Conservation (phyloP, 2,329 filamentous ascomycete genomes). For the Fusarium duplospermum region DNA sequence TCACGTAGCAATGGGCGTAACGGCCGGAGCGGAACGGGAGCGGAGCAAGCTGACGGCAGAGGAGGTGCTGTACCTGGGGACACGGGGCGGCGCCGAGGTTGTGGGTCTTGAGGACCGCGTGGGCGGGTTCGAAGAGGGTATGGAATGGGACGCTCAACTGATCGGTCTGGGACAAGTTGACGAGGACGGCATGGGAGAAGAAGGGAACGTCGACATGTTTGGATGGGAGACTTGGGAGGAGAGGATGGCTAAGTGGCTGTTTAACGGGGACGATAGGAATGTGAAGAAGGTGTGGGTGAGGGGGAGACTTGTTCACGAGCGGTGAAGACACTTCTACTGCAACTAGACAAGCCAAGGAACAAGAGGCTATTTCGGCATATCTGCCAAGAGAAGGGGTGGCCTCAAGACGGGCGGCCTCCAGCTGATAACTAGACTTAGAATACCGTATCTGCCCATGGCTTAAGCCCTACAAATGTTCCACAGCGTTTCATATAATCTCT, state of each 20-base stretch:
- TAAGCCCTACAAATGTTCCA: background rate
- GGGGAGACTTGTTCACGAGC: slow-evolving; percentile 79
- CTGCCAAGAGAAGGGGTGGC: background rate
- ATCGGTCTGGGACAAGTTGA: slow-evolving; percentile 70
- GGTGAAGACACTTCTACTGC: background rate
- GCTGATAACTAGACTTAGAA: background rate
- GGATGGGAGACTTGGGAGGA: slow-evolving; percentile 93
- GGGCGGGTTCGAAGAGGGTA: slow-evolving; percentile 86
- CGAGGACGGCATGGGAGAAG: slow-evolving; percentile 56
- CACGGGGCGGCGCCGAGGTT: slow-evolving; percentile 85
- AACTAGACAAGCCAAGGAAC: background rate
- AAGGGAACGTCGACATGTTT: slow-evolving; percentile 85
- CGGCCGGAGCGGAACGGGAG: slow-evolving; percentile 51
- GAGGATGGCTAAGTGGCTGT: slow-evolving; percentile 92
- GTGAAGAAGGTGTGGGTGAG: slow-evolving; percentile 89
- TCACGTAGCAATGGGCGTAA: slow-evolving; percentile 69
- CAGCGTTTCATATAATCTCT: background rate
- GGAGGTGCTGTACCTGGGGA: slow-evolving; percentile 88
- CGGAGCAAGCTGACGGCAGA: slow-evolving; percentile 80
- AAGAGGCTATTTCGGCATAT: background rate
- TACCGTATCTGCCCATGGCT: background rate
- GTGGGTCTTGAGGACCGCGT: slow-evolving; percentile 78
- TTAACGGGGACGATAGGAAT: slow-evolving; percentile 92
- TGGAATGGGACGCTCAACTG: slow-evolving; percentile 92
- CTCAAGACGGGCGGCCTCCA: background rate